phyloP scores from a whole-genome alignment of 441 rosid genomes.

The Adansonia grandidieri region DNA sequence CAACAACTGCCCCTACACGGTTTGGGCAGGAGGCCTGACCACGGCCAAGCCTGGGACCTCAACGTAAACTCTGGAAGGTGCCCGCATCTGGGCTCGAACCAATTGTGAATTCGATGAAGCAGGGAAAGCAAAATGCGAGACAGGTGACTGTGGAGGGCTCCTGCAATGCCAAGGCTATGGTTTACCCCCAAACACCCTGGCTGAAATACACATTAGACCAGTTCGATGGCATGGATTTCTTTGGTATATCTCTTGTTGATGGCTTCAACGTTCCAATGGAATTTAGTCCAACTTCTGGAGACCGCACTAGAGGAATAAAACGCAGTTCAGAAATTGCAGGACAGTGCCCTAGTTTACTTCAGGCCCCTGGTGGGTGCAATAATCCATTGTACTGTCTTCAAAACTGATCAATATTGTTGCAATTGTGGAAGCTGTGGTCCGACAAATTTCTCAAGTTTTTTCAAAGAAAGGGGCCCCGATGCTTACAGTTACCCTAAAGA shows the following conservation, averaged over 20 bases:
- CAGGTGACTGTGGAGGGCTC: conserved; percentile 55
- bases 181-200: conserved; percentile 54
- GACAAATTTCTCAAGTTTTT: conserved; percentile 47
- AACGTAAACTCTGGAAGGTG: conserved; percentile 37
- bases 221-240: conserved; percentile 41
- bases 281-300: conserved; percentile 39
- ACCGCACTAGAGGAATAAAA: conserved; percentile 32
- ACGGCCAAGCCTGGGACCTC: conserved; percentile 48
- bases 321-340: conserved; percentile 46
- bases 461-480: conserved; percentile 51
- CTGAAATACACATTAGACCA: conserved; percentile 53
- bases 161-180: conserved; percentile 55
- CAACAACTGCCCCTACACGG: conserved; percentile 47
- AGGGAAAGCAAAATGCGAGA: conserved; percentile 51
- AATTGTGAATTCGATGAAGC: conserved; percentile 49
- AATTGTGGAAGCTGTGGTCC: conserved; percentile 53
- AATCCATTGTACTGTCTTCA: conserved; percentile 48
- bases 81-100: conserved; percentile 60
- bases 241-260: conserved; percentile 58
- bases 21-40: conserved; percentile 49
- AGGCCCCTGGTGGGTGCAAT: conserved; percentile 50
- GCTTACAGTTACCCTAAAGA: conserved; percentile 64
- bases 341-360: conserved; percentile 48
- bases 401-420: conserved; percentile 58
- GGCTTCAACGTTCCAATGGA: conserved; percentile 67